Evolutionary conservation across 1,284 basidiomycete species (phyloP), one percentile per base, ranked within the genome.

Genomic region (Microstroma glucosiphilum): DNA sequence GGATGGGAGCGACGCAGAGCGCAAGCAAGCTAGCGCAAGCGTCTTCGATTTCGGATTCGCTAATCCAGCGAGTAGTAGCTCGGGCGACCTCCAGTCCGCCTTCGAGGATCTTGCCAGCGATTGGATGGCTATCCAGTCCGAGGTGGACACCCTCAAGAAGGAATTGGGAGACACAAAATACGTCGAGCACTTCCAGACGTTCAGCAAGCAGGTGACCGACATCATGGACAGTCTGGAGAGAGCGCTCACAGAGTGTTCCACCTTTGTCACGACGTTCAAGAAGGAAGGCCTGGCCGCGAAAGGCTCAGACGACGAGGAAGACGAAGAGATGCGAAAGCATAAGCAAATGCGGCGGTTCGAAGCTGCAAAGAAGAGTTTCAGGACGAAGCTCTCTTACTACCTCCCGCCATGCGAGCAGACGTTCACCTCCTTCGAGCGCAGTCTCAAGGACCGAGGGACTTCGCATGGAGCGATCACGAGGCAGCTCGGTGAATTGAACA

Each of bases 141-240:
- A 93, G 69, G 89, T 88, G 60, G 88, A 90, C 25, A 85, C 87
- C 49, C 81, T 96, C 63, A 83, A 89, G 68, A 89, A 91, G 74
- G 93, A 97, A 79, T 83, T 96, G 64, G 91, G 90, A 80, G 94
- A 96, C 80, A 92, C 96, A 80, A 92, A 91, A 59, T 96, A 91
- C 88, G 83, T 96, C 71, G 88, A 88, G 9, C 89, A 96, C n/a
- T 96, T 96, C 80, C 84, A 90, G 67, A 92, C 90, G 42, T 91
- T 92, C 49, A 89, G 88, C 13, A 87, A 90, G 66, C 92, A 96
- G 80, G 92, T 92, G 40, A 89, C 93, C 75, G 90, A 89, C 30
- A 94, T 97, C 92, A 93, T 97, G 91, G 86, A 87, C 30, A 91
- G 90, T 73, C 80, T 97, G 67, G 90, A 96, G 82, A 94, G 92